A percentile compares a stretch with the other conserved stretches of the same genome.
Conservation (phyloP, 2,329 filamentous ascomycete species). For the Alternaria conjuncta region DNA sequence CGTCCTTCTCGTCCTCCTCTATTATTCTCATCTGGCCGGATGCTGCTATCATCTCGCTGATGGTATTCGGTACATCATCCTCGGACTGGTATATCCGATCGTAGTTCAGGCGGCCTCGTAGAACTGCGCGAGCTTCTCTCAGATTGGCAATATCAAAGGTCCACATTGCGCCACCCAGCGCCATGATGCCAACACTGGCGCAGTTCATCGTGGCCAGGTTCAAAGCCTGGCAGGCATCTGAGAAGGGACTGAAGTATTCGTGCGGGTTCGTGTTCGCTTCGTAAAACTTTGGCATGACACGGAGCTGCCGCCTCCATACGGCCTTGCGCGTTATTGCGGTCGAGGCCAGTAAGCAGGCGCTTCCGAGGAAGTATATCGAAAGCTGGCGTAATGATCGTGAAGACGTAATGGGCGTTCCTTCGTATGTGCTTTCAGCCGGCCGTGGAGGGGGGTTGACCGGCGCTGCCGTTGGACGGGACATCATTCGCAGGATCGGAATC, state of each 20-base stretch:
- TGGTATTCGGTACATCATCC: slow-evolving; percentile 31
- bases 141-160: slow-evolving; percentile 71
- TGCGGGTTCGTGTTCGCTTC: slow-evolving; percentile 60
- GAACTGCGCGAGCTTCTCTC: slow-evolving; percentile 65
- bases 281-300: slow-evolving; percentile 74
- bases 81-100: slow-evolving; percentile 57
- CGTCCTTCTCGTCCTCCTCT: slow-evolving; percentile 21
- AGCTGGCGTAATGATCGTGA: slow-evolving; percentile 66
- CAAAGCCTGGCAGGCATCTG: slow-evolving; percentile 83
- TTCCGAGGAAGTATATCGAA: slow-evolving; percentile 74
- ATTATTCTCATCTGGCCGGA: slow-evolving; percentile 52
- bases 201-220: slow-evolving; percentile 89
- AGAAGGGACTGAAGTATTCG: slow-evolving; percentile 64
- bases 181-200: slow-evolving; percentile 74
- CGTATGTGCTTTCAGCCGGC: slow-evolving; percentile 26
- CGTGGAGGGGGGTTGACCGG: slow-evolving; percentile 23
- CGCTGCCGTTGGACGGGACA: slow-evolving; percentile 29
- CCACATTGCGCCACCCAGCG: slow-evolving; percentile 75
- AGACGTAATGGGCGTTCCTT: slow-evolving; percentile 49
- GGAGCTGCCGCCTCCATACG: slow-evolving; percentile 66
- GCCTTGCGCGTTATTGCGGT: slow-evolving; percentile 69
- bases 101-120: slow-evolving; percentile 62
- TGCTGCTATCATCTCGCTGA: slow-evolving; percentile 46
- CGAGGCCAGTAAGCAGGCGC: slow-evolving; percentile 76
- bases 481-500: slow-evolving; percentile 27